phyloP scores from a whole-genome alignment of 345 rosid species.

The Linum trigynum region DNA sequence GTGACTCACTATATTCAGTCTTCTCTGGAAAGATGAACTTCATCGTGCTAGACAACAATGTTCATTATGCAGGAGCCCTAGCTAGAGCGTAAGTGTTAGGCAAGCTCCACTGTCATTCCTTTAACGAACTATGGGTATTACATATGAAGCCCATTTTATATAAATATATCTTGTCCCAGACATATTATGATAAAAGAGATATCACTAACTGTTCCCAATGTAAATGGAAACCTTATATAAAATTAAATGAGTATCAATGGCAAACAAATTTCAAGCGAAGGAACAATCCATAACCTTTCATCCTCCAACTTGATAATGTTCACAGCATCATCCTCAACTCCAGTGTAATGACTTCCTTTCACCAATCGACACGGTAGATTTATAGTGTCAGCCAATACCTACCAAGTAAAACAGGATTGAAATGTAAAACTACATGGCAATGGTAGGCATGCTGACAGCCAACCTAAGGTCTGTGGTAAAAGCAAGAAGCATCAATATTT shows the following conservation, averaged over 20 bases:
- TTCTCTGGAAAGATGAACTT: too few relatives aligned
- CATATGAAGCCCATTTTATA: too few relatives aligned
- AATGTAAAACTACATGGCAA: background rate
- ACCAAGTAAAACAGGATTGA: constrained; percentile 23
- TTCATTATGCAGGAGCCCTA: too few relatives aligned
- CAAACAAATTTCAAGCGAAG: constrained; percentile 1
- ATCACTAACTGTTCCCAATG: too few relatives aligned
- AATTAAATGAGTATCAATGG: background rate
- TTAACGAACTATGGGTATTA: too few relatives aligned
- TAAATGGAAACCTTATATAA: background rate
- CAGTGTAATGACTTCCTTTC: constrained; percentile 98
- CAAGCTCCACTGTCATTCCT: too few relatives aligned
- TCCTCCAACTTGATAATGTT: constrained; percentile 78
- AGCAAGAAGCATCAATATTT: background rate
- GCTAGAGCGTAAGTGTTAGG: too few relatives aligned
- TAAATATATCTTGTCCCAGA: too few relatives aligned
- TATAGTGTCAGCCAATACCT: constrained; percentile 88
- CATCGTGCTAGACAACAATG: too few relatives aligned
- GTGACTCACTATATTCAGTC: too few relatives aligned
- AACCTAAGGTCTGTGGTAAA: background rate
- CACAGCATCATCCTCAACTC: constrained; percentile 95
- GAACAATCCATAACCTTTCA: constrained; percentile 58
- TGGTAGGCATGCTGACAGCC: background rate
- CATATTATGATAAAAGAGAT: too few relatives aligned
- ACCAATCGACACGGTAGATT: constrained; percentile 85